A percentile compares a stretch with the other conserved stretches of the same genome.
Evolutionary conservation across 345 rosid genomes (phyloP).

Genomic region (Camelina neglecta): DNA sequence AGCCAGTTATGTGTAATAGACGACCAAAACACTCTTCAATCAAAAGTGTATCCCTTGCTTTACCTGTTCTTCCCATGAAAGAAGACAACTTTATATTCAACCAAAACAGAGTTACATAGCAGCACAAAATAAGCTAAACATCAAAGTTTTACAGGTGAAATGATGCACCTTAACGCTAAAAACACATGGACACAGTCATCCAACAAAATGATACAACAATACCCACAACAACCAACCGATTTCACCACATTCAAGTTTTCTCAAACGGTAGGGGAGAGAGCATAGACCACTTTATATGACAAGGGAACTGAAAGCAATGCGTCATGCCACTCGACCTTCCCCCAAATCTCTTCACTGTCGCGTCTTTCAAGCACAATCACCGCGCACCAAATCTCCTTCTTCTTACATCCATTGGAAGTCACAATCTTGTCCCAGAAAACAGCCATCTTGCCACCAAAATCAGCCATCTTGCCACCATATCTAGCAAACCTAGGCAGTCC

Average conservation of each 20-base stretch:
- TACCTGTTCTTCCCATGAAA: neutral
- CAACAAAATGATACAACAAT: neutral
- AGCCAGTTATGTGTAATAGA: neutral
- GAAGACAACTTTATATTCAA: neutral
- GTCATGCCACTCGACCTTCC: conserved; percentile 61
- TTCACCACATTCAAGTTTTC: too few relatives aligned
- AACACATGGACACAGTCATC: neutral
- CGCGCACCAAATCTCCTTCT: conserved; percentile 59
- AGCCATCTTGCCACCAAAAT: conserved; percentile 47
- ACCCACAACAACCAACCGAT: neutral
- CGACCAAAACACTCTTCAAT: neutral
- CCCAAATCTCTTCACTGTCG: conserved; percentile 54
- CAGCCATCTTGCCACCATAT: conserved; percentile 43
- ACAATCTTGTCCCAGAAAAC: conserved; percentile 64
- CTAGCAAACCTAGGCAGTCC: conserved; percentile 64
- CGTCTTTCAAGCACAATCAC: conserved; percentile 58
- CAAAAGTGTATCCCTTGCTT: neutral
- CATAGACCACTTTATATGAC: conserved; percentile 55
- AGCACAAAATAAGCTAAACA: neutral
- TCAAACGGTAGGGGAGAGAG: conserved; percentile 48
- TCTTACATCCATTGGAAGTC: conserved; percentile 34
- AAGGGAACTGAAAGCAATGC: conserved; percentile 48
- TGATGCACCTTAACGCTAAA: neutral
- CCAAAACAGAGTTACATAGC: conserved; percentile 1
- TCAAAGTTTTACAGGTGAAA: neutral